Conservation (phyloP, 129 eudicot species). For the carrot (Daucus carota) region DNA sequence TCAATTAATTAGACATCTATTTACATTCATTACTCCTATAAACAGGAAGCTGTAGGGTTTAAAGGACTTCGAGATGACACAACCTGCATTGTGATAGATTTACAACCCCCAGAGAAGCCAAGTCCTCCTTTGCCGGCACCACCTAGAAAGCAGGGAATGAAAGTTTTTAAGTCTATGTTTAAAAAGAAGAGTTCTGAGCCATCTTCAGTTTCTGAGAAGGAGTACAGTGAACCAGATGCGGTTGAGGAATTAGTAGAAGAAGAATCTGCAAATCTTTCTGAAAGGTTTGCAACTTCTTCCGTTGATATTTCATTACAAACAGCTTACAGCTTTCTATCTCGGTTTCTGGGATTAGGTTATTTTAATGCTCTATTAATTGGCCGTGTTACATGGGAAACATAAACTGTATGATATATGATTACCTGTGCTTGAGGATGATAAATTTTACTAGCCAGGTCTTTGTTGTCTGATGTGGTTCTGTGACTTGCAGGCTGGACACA, state of each 20-base stretch:
- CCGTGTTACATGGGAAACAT: neutral
- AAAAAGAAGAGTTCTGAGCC: slow-evolving; percentile 69
- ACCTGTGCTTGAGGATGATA: neutral
- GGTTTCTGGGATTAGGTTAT: neutral
- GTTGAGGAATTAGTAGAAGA: slow-evolving; percentile 93
- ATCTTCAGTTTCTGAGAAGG: slow-evolving; percentile 49
- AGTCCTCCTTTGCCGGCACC: slow-evolving; percentile 58
- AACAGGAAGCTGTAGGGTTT: slow-evolving; percentile 67
- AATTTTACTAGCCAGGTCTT: neutral
- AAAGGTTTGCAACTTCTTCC: slow-evolving; percentile 40
- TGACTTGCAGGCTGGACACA: slow-evolving; percentile 59
- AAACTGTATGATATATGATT: neutral
- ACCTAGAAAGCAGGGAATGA: slow-evolving; percentile 66
- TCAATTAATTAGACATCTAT: neutral
- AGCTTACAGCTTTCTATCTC: neutral
- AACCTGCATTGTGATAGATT: slow-evolving; percentile 92
- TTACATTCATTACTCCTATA: slow-evolving; percentile 1
- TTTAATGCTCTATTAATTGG: neutral
- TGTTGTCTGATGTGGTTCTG: slow-evolving; percentile 16
- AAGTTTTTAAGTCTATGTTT: slow-evolving; percentile 85
- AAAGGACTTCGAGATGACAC: slow-evolving; percentile 97
- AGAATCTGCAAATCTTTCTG: slow-evolving; percentile 90
- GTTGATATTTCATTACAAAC: neutral
- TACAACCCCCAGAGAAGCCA: slow-evolving; percentile 68
- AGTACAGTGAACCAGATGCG: slow-evolving; percentile 49